Evolutionary conservation across 2,329 filamentous ascomycete species (phyloP), one percentile per base, ranked within the genome.

Genomic region (Incumbomyces delicatus): DNA sequence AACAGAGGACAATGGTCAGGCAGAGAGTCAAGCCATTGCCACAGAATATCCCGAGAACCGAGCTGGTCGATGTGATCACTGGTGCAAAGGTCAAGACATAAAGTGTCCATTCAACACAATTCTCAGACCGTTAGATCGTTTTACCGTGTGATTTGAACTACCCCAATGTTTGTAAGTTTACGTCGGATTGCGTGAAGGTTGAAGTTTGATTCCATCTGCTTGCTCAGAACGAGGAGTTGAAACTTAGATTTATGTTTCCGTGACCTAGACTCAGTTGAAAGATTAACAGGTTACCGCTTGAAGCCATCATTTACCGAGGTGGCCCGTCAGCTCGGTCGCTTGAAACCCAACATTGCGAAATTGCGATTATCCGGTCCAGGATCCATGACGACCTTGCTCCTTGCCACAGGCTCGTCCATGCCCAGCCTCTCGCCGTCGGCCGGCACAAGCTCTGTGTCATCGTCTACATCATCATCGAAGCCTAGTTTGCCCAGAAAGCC

Each of bases 401-500:
- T 14, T 6, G 12, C 16, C 14, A 46, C 18, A 40, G 34, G 34
- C 6, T 46, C 20, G 17, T 50, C 48, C 53, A 55, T 55, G 12
- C 51, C 51, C 29, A 55, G 44, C 2, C 35, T 10, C 27, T 46
- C 42, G 7, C 48, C 53, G 12, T 54, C 53, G 12, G 30, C 43
- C 12, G 34, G 34, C 11, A 46, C 43, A 11, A 39, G 14, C 3
- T 50, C 48, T 32, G 61, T 65, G 42, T 62, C 59, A 43, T 72
- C 69, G 17, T 77, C 73, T n/a, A 81, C 77, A 51, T 78, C 74
- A 48, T 81, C 78, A 54, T 74, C 66, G 60, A 71, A 66, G 18
- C 42, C 30, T 14, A 76, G 72, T 1, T 76, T 73, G 1, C 78
- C 77, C 80, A 84, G 90, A n/a, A 90, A 78, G 13, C 88, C 76